phyloP scores from a whole-genome alignment of 2,329 filamentous ascomycete genomes.

The Aspergillus tamarii region DNA sequence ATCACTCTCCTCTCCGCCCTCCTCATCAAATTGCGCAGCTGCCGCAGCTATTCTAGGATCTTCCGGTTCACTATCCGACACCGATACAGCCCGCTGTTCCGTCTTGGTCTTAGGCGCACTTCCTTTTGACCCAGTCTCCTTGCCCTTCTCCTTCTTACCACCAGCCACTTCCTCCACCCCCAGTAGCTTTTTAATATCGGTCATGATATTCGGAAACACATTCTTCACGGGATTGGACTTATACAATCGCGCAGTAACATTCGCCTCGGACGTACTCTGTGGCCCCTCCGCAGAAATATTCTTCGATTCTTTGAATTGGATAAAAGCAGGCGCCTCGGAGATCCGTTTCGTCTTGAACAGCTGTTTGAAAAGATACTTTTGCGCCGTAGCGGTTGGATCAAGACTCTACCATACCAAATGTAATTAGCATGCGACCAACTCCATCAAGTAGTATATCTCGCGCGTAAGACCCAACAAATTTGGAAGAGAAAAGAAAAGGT shows the following conservation, averaged over 20 bases:
- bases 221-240: conserved; percentile 63
- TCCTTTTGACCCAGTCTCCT: neutral
- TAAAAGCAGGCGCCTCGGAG: conserved; percentile 54
- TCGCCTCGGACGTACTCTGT: conserved; percentile 53
- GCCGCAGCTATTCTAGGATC: conserved; percentile 1
- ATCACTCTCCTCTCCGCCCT: conserved; percentile 19
- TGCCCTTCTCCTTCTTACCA: conserved; percentile 20
- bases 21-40: conserved; percentile 17
- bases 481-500: neutral
- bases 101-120: neutral
- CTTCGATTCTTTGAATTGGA: conserved; percentile 42
- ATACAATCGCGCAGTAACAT: conserved; percentile 62
- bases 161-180: conserved; percentile 34
- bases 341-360: conserved; percentile 61
- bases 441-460: neutral
- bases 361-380: conserved; percentile 60
- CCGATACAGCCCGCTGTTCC: conserved; percentile 1
- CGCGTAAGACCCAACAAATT: neutral
- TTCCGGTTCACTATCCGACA: neutral
- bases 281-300: conserved; percentile 42
- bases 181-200: conserved; percentile 43
- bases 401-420: conserved; percentile 45
- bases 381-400: conserved; percentile 53
- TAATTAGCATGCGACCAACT: conserved; percentile 11
- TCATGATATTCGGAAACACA: conserved; percentile 53